Evolutionary conservation across 2,329 filamentous ascomycete species (phyloP), one percentile per base, ranked within the genome.

Genomic region (Stachybotrys chlorohalonatus): DNA sequence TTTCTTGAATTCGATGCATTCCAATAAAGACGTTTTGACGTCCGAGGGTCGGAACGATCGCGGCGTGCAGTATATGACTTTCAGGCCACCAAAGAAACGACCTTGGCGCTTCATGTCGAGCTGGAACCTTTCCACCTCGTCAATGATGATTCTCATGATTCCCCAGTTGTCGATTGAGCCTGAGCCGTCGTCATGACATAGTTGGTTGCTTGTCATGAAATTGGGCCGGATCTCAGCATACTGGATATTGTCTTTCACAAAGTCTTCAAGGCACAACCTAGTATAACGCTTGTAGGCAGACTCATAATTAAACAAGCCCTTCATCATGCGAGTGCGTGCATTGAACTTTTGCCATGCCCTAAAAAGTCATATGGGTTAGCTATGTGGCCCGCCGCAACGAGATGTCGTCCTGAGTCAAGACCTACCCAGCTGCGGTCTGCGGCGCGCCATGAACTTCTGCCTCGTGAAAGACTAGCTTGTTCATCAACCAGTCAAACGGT

Each of bases 211-310:
- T 51, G 74, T 76, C 75, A 88, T 81, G 48, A 89, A 82, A 69
- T 87, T 89, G 3, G 84, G 85, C 31, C 86, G 77, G 47, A 89
- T 80, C 68, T 89, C 86, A 31, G 84, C 85, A 61, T 88, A 89
- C 68, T 86, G 85, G 59, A 89, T 84, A 48, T 81, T 81, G 63
- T 89, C 84, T 6, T 73, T 63, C 24, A 83, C 77, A 65, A 89
- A 84, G 56, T 83, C 79, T 55, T 83, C 71, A 11, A 88, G 79
- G 17, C 81, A 82, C 3, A 71, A 65, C 9, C 73, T 70, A 2
- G 84, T 86, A 60, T 89, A 89, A 65, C 70, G 73, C 50, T 73
- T 72, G 63, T 84, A 88, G 4, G 84, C 83, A 4, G 73, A 75
- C 63, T 83, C 78, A 60, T 88, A 88, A 64, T 85, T 86, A 62